Conservation (phyloP, 768 basidiomycete species). For the Collybiopsis confluens region DNA sequence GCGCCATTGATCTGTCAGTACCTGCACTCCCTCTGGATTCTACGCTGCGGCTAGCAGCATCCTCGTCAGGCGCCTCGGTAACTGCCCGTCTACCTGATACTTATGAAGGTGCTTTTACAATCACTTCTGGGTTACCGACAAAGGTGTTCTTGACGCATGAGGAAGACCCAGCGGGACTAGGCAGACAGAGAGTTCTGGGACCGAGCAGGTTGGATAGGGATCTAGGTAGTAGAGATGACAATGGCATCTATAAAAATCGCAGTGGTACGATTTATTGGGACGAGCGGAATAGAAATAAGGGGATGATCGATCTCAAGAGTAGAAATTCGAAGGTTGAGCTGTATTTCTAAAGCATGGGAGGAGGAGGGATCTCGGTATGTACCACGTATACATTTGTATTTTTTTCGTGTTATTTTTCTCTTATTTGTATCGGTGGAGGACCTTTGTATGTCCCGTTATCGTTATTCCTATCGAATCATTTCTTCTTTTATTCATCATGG, state of each 20-base stretch:
- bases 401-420: too few species aligned
- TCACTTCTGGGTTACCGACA: neutral
- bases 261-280: neutral
- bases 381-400: too few species aligned
- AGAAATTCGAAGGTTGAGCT: neutral
- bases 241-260: too few species aligned
- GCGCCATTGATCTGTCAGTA: constrained; percentile 23
- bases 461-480: too few species aligned
- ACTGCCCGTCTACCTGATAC: neutral
- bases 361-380: too few species aligned
- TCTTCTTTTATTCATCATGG: too few species aligned
- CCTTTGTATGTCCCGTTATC: too few species aligned
- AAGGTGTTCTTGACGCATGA: neutral
- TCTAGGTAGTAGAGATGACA: neutral
- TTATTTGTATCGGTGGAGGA: too few species aligned
- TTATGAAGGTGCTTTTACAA: neutral
- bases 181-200: neutral
- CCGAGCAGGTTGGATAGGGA: neutral
- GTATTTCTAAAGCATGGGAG: too few species aligned
- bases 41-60: constrained; percentile 14
- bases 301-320: neutral
- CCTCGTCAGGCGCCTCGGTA: neutral
- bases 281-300: neutral
- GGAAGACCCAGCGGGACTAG: constrained; percentile 1
- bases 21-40: constrained; percentile 29